phyloP scores from a whole-genome alignment of 331 rosid species.

The Erythrophleum ivorense region DNA sequence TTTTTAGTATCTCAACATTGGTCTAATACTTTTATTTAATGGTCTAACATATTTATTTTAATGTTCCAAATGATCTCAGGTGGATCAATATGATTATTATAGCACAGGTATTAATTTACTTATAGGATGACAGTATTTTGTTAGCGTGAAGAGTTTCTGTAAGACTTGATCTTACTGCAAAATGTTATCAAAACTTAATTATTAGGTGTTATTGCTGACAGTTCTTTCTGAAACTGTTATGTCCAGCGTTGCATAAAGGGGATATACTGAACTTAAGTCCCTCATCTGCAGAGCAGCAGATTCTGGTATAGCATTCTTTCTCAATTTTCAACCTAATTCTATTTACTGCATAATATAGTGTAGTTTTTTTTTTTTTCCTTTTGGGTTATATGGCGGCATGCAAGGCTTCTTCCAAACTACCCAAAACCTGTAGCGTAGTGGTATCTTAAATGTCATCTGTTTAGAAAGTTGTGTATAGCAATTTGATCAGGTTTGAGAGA shows the following conservation, averaged over 20 bases:
- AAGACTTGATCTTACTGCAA: conserved; percentile 24
- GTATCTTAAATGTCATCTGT: background rate
- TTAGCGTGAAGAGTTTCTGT: conserved; percentile 22
- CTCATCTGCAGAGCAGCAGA: conserved; percentile 87
- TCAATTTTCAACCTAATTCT: conserved; percentile 27
- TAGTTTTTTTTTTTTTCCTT: background rate
- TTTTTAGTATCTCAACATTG: conserved; percentile 24
- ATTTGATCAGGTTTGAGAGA: conserved; percentile 1
- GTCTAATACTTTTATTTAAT: conserved; percentile 32
- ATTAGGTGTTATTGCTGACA: conserved; percentile 33
- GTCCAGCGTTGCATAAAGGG: conserved; percentile 67
- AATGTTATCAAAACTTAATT: conserved; percentile 22
- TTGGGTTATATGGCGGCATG: background rate
- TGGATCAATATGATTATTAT: conserved; percentile 52
- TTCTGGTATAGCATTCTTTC: conserved; percentile 66
- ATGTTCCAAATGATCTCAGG: conserved; percentile 62
- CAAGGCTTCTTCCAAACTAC: background rate
- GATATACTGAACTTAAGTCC: conserved; percentile 64
- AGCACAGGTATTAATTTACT: conserved; percentile 63
- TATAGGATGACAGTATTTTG: conserved; percentile 30
- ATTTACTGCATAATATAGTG: conserved; percentile 29
- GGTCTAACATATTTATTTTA: conserved; percentile 37
- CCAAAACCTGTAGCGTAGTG: background rate
- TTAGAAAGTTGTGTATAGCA: conserved; percentile 15
- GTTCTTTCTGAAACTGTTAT: conserved; percentile 47